Conservation (phyloP, 345 rosid genomes). For the Cardamine resedifolia region DNA sequence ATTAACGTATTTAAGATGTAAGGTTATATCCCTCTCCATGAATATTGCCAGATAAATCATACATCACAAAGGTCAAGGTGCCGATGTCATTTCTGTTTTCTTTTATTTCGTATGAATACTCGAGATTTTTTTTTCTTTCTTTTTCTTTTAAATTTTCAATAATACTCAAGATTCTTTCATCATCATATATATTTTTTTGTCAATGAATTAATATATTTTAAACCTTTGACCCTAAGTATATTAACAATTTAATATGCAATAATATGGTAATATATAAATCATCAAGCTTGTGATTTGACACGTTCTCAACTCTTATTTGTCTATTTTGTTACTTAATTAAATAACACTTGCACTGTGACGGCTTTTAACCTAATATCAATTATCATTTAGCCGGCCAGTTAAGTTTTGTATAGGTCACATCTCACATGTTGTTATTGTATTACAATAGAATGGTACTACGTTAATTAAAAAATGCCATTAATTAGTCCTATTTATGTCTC, state of each 20-base stretch:
- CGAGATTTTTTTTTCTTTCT: slow-evolving; percentile 1
- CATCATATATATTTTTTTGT: background rate
- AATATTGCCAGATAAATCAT: background rate
- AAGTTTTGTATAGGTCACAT: too few relatives aligned
- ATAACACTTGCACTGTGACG: background rate
- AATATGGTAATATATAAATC: background rate
- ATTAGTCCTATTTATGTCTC: too few relatives aligned
- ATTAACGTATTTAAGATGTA: background rate
- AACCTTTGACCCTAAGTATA: background rate
- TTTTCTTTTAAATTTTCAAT: background rate
- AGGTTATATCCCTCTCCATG: background rate
- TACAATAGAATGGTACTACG: too few relatives aligned
- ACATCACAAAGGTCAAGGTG: background rate
- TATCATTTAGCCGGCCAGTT: too few relatives aligned
- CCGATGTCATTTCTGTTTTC: background rate
- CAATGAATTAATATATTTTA: background rate
- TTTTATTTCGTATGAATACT: background rate
- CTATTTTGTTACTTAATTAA: background rate
- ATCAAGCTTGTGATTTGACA: slow-evolving; percentile 25
- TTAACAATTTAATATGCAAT: background rate
- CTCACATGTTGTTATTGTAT: too few relatives aligned
- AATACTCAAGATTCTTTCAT: slow-evolving; percentile 3
- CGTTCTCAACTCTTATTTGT: slow-evolving; percentile 9
- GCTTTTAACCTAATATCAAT: too few relatives aligned
- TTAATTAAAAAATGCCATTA: too few relatives aligned